Evolutionary conservation across 192 early-diverging fungal genomes (phyloP), one percentile per base, ranked within the genome.

Genomic region (Coemansia asiatica): DNA sequence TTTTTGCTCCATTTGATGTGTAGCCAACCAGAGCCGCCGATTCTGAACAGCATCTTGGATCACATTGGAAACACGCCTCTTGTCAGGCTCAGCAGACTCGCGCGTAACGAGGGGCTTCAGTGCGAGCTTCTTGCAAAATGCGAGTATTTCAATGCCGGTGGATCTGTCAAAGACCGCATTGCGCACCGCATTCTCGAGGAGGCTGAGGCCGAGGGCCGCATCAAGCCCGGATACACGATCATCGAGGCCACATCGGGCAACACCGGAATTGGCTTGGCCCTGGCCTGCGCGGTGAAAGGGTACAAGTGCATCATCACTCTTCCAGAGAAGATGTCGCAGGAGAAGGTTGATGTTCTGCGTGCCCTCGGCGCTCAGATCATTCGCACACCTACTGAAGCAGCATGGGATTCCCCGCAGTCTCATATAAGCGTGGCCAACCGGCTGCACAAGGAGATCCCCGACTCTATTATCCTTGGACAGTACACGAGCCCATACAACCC

Each of bases 221-320:
- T 99, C 72, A 95, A 87, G 71, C 95, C 95, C 25, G 97, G 97
- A 6, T 87, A 77, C 56, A 98, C 96, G 19, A 87, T 99, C 64
- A 99, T 99, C 68, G 97, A 99, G 82, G 95, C 97, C 44, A 99
- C 97, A 23, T 97, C 95, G 25, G 97, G 97, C 71, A 99, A 99
- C 85, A 99, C 97, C 28, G 97, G 97, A 65, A 99, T 99, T 71
- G 97, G 97, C 49, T 87, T 99, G 50, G 97, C 97, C 50, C 82
- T 99, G 36, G 88, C 95, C 60, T 94, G 92, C 48, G 96, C 97
- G n/a, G 93, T 99, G 54, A 99, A 97, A 84, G 97, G 97, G 29
- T 99, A 99, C 85, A 87, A 91, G 64, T 89, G 91, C 69, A 96
- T 99, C 72, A 99, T 99, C 65, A 99, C 97, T 13, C 85, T 99